phyloP scores from a whole-genome alignment of 148 eudicot genomes.

The Chenopodium berlandieri region DNA sequence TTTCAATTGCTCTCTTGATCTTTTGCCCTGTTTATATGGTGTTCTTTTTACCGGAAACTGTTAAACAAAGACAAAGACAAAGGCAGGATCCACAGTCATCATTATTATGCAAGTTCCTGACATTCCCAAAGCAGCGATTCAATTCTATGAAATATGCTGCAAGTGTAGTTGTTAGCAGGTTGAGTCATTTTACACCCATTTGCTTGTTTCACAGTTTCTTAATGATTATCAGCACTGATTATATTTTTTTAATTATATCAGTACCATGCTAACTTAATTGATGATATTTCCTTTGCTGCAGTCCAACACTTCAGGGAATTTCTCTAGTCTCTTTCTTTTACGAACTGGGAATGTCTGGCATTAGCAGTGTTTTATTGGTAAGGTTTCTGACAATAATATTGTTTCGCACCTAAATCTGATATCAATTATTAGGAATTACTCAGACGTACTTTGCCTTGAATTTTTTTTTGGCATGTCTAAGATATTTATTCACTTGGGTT shows the following conservation, averaged over 20 bases:
- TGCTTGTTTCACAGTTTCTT: not conserved
- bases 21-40: slow-evolving; percentile 69
- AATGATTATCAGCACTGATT: not conserved
- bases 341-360: slow-evolving; percentile 86
- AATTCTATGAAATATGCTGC: slow-evolving; percentile 67
- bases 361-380: slow-evolving; percentile 69
- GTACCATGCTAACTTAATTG: not conserved
- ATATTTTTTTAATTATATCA: not conserved
- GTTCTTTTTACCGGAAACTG: slow-evolving; percentile 64
- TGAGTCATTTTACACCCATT: not conserved
- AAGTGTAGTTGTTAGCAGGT: slow-evolving; percentile 63
- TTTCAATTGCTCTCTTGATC: slow-evolving; percentile 69
- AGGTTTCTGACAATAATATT: not conserved
- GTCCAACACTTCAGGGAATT: slow-evolving; percentile 10
- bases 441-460: not conserved
- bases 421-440: not conserved
- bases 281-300: slow-evolving; percentile 17
- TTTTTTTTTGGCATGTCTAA: too few species aligned
- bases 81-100: slow-evolving; percentile 32
- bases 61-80: slow-evolving; percentile 41
- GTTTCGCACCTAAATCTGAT: not conserved
- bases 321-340: slow-evolving; percentile 49
- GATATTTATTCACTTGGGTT: too few species aligned
- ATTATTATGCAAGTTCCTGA: slow-evolving; percentile 36
- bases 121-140: slow-evolving; percentile 48